phyloP scores from a whole-genome alignment of 1,284 basidiomycete genomes.

The Fistulina hepatica region DNA sequence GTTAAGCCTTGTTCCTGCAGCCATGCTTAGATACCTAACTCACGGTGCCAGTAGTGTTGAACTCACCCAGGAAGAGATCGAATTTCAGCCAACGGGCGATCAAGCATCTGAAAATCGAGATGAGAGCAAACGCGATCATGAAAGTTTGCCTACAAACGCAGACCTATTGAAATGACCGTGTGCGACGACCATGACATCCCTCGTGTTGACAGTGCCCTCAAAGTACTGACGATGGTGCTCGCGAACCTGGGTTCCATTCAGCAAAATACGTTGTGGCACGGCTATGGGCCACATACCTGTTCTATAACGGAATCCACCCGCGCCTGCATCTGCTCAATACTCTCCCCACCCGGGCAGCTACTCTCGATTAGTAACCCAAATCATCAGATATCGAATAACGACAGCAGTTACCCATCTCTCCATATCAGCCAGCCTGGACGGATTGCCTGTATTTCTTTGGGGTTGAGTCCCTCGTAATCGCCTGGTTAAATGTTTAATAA shows the following conservation, averaged over 20 bases:
- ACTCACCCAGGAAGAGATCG: constrained; percentile 74
- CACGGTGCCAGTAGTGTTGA: too few species aligned
- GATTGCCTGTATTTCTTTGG: constrained; percentile 60
- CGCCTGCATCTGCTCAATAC: constrained; percentile 63
- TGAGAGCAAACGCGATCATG: not conserved
- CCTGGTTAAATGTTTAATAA: too few species aligned
- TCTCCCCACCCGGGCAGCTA: constrained; percentile 83
- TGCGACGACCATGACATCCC: constrained; percentile 68
- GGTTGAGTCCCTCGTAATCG: constrained; percentile 74
- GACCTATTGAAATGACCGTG: constrained; percentile 35
- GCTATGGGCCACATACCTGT: constrained; percentile 33
- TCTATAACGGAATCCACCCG: constrained; percentile 72
- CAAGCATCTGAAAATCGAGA: not conserved
- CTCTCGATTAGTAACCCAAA: constrained; percentile 3
- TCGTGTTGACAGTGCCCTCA: constrained; percentile 49
- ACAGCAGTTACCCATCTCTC: constrained; percentile 54
- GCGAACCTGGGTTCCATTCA: constrained; percentile 40
- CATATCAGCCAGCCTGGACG: constrained; percentile 73
- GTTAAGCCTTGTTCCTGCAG: constrained; percentile 62
- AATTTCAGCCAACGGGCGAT: constrained; percentile 63
- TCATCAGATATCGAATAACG: constrained; percentile 1
- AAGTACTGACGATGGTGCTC: constrained; percentile 66
- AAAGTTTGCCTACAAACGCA: not conserved
- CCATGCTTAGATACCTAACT: constrained; percentile 3
- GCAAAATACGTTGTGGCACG: not conserved